These are phyloP conservation scores for Adenanthera pavonina DNA, from an alignment of 306 rosid species.

Conservation along the genomic window DNA sequence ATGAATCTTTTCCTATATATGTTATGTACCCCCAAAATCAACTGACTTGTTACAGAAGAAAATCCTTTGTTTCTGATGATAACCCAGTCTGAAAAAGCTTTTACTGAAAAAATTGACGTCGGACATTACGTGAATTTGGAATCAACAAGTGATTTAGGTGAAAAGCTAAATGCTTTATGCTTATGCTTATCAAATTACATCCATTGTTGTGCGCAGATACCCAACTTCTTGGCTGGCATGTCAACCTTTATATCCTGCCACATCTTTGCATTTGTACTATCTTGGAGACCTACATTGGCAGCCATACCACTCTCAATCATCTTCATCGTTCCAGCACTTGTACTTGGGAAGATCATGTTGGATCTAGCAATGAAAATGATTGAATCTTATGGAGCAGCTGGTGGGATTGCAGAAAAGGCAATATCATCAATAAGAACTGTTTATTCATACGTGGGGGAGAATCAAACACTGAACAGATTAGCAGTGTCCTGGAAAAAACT, in stretches of 20 bases:
- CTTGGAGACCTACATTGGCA: constrained; percentile 87
- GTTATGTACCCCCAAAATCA: neutral
- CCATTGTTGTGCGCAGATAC: constrained; percentile 62
- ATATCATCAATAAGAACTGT: constrained; percentile 87
- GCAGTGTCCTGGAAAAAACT: constrained; percentile 70
- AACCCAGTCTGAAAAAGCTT: neutral
- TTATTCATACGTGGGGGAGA: constrained; percentile 81
- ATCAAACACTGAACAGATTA: constrained; percentile 67
- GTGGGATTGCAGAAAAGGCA: constrained; percentile 89
- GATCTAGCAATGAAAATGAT: constrained; percentile 78
- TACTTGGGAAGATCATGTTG: constrained; percentile 79
- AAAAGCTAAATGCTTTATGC: neutral
- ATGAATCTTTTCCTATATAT: neutral
- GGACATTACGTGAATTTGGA: constrained; percentile 12
- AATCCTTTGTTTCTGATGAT: neutral
- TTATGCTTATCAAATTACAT: constrained; percentile 26
- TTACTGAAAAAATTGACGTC: neutral
- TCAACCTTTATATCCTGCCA: constrained; percentile 90
- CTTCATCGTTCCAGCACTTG: constrained; percentile 81
- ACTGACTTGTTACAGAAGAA: neutral
- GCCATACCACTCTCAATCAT: constrained; percentile 80
- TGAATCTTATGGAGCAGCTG: constrained; percentile 86
- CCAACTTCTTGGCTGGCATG: constrained; percentile 79
- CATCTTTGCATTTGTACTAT: constrained; percentile 76
- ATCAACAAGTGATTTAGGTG: neutral